A percentile compares a stretch with the other conserved stretches of the same genome.
These are phyloP conservation scores for Dioszegia hungarica DNA, from an alignment of 768 basidiomycete species.

Conservation along the genomic window DNA sequence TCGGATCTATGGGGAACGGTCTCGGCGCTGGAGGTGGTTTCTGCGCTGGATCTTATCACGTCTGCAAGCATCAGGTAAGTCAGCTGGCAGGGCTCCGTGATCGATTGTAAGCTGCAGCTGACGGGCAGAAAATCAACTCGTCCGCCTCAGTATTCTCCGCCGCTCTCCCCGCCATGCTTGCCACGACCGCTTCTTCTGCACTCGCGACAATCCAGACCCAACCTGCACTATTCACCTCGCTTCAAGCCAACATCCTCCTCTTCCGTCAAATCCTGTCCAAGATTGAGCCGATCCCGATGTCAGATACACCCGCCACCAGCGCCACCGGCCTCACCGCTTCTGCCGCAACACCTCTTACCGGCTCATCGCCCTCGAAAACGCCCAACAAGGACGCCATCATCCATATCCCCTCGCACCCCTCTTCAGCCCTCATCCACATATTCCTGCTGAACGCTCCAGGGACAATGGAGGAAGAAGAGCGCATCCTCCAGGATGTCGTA, in stretches of 20 bases:
- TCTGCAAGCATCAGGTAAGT: slow-evolving; percentile 79
- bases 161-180: slow-evolving; percentile 81
- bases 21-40: slow-evolving; percentile 85
- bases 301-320: not conserved
- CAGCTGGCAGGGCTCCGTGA: not conserved
- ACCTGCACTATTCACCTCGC: slow-evolving; percentile 66
- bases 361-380: not conserved
- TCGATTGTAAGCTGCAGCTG: not conserved
- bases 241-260: slow-evolving; percentile 74
- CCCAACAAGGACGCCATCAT: slow-evolving; percentile 55
- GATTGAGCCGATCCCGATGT: slow-evolving; percentile 53
- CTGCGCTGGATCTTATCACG: slow-evolving; percentile 78
- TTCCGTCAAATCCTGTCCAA: slow-evolving; percentile 77
- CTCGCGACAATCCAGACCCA: slow-evolving; percentile 71
- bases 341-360: not conserved
- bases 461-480: slow-evolving; percentile 61
- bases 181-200: slow-evolving; percentile 79
- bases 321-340: not conserved
- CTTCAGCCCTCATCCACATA: slow-evolving; percentile 84
- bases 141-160: slow-evolving; percentile 95
- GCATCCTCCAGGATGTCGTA: slow-evolving; percentile 81
- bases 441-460: slow-evolving; percentile 52
- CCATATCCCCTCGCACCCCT: slow-evolving; percentile 75
- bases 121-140: slow-evolving; percentile 79
- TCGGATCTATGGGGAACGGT: slow-evolving; percentile 81